Evolutionary conservation across 1,284 basidiomycete genomes (phyloP).

Genomic region (Ustilago crameri): DNA sequence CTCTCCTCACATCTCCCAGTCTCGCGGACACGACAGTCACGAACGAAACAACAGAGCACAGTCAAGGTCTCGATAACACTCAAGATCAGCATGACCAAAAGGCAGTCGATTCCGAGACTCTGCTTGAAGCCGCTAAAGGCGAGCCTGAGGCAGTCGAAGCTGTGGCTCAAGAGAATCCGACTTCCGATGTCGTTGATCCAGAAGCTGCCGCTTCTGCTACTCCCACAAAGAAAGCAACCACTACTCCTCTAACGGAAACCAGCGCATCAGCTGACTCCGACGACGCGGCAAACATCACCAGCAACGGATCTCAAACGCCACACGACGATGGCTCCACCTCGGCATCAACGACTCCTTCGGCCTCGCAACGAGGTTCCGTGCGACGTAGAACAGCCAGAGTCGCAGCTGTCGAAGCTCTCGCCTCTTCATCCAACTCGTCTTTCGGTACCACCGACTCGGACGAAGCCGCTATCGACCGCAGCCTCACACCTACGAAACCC

Average conservation of each 20-base stretch:
- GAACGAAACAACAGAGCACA: background rate
- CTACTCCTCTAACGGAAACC: background rate
- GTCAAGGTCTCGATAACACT: background rate
- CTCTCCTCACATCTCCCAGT: conserved; percentile 1
- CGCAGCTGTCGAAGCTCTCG: conserved; percentile 1
- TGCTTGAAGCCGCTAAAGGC: conserved; percentile 43
- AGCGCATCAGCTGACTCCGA: conserved; percentile 3
- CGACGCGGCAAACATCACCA: conserved; percentile 5
- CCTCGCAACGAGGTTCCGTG: conserved; percentile 17
- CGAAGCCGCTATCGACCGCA: conserved; percentile 18
- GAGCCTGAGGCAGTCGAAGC: conserved; percentile 29
- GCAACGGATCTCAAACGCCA: background rate
- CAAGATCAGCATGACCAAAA: conserved; percentile 24
- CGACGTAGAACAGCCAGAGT: conserved; percentile 10
- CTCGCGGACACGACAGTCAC: conserved; percentile 1
- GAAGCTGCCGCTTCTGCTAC: conserved; percentile 17
- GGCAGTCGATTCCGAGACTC: conserved; percentile 32
- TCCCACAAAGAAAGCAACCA: conserved; percentile 16
- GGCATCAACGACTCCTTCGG: conserved; percentile 13
- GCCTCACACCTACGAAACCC: conserved; percentile 21
- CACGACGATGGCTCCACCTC: conserved; percentile 10
- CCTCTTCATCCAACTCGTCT: conserved; percentile 28
- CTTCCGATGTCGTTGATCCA: conserved; percentile 25
- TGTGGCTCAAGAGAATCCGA: conserved; percentile 29
- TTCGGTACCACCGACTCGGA: conserved; percentile 26